Conservation (phyloP, 2,329 filamentous ascomycete genomes). For the Lizonia empirigonia region DNA sequence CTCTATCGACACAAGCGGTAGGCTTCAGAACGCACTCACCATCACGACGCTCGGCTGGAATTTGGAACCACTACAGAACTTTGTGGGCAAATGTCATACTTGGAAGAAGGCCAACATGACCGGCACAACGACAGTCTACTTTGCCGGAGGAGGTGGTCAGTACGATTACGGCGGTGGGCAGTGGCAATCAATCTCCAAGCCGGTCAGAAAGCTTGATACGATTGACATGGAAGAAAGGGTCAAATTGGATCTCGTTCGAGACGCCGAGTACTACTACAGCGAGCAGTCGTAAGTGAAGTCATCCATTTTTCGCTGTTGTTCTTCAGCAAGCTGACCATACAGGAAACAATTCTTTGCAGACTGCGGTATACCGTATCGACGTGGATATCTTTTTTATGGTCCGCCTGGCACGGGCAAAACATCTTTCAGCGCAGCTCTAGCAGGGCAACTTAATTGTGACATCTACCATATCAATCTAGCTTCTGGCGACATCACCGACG, state of each 20-base stretch:
- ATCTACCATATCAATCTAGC: conserved; percentile 49
- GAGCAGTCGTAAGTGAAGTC: conserved; percentile 23
- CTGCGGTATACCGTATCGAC: conserved; percentile 42
- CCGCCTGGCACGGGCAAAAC: conserved; percentile 51
- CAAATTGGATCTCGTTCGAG: conserved; percentile 39
- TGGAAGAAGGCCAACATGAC: conserved; percentile 28
- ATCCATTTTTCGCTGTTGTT: not conserved
- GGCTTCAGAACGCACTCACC: conserved; percentile 24
- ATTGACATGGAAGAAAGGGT: conserved; percentile 39
- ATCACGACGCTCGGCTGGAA: conserved; percentile 38
- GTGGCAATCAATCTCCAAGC: conserved; percentile 35
- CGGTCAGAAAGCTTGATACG: conserved; percentile 36
- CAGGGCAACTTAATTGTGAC: conserved; percentile 45
- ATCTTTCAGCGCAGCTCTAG: conserved; percentile 47
- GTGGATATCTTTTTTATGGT: conserved; percentile 50
- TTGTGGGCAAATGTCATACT: conserved; percentile 30
- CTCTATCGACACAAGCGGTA: conserved; percentile 15
- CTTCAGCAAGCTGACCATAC: not conserved
- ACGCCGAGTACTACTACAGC: conserved; percentile 49
- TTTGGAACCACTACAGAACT: conserved; percentile 29
- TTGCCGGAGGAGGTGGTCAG: conserved; percentile 24
- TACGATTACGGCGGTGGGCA: conserved; percentile 13
- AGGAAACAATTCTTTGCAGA: conserved; percentile 41
- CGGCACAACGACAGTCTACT: conserved; percentile 36
- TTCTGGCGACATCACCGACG: conserved; percentile 34